These are phyloP conservation scores for Aphanomyces euteiches DNA, from an alignment of 352 stramenopile genomes.

Conservation along the genomic window DNA sequence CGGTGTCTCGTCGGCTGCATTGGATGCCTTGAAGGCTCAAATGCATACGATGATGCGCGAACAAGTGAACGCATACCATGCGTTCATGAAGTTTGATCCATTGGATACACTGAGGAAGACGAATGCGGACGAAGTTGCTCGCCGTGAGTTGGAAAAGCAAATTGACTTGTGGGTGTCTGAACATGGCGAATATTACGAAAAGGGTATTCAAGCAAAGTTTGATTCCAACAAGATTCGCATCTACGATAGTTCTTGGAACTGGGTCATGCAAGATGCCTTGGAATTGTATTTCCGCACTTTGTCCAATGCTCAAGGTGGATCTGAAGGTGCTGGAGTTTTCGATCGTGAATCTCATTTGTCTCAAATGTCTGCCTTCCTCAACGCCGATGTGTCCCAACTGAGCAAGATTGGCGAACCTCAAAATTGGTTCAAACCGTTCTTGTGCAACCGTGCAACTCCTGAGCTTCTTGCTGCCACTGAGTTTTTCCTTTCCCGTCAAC, in stretches of 20 bases:
- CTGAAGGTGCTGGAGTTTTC: slow-evolving; percentile 1
- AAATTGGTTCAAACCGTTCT: slow-evolving; percentile 55
- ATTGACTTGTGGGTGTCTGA: slow-evolving; percentile 52
- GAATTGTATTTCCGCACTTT: slow-evolving; percentile 58
- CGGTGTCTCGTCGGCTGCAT: slow-evolving; percentile 36
- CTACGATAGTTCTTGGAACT: slow-evolving; percentile 84
- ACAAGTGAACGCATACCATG: slow-evolving; percentile 48
- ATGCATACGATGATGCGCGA: slow-evolving; percentile 58
- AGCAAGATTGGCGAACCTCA: slow-evolving; percentile 36
- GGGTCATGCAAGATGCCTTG: slow-evolving; percentile 62
- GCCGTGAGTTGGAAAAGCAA: slow-evolving; percentile 52
- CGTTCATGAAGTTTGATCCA: slow-evolving; percentile 49
- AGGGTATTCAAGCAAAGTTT: slow-evolving; percentile 56
- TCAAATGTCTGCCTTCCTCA: slow-evolving; percentile 35
- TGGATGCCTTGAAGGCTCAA: slow-evolving; percentile 49
- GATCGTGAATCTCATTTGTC: slow-evolving; percentile 27
- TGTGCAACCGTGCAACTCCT: slow-evolving; percentile 68
- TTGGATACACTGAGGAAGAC: slow-evolving; percentile 51
- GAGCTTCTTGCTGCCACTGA: slow-evolving; percentile 54
- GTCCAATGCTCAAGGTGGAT: not conserved
- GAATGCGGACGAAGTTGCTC: slow-evolving; percentile 49
- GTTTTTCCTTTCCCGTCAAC: slow-evolving; percentile 47
- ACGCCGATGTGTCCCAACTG: slow-evolving; percentile 34
- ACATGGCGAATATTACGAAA: slow-evolving; percentile 53
- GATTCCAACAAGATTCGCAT: slow-evolving; percentile 65